Evolutionary conservation across 495 filamentous ascomycete genomes (phyloP), one percentile per base, ranked within the genome.

Genomic region (Durotheca rogersii): DNA sequence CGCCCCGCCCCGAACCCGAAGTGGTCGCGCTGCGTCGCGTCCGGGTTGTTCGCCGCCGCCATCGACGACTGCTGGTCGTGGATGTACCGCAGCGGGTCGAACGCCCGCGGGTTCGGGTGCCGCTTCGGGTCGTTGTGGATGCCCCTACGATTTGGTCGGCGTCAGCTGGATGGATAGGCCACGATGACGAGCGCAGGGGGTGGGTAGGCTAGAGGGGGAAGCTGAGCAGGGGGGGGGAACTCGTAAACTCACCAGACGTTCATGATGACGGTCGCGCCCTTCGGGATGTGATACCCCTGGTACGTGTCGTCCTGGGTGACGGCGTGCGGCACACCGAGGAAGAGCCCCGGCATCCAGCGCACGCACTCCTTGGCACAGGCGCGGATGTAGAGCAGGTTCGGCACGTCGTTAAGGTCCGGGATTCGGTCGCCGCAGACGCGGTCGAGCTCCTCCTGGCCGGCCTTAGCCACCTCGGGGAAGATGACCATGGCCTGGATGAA

Each of bases 1-100:
- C 81, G 70, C 0, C 82, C 82, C 29, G 70, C 73, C 2, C 81
- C 81, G 47, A 66, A 71, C 2, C 69, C 74, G 52, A 70, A 81
- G 10, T 79, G 77, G 60, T 81, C 80, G 14, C 69, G 63, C 44
- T 65, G 64, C 18, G 64, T 45, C 14, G 52, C 61, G 29, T 75
- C 64, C 51, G 45, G 2, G 32, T 34, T 21, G 53, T 52, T 27
- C 70, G 67, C 1, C 30, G 62, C 51, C 41, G 72, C 59, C 43
- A 70, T 9, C 9, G 9, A 9, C 4, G 61, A 47, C 67, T 74
- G 71, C 46, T 56, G 53, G 14, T 57, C 30, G 56, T 62, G 78
- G 9, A 64, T 72, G 5, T 27, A 27, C 23, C 23, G 4, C 9
- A 66, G 60, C 1, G 75, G 73, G 16, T 67, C 50, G 59, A 76